A percentile compares a stretch with the other conserved stretches of the same genome.
Evolutionary conservation across 305 asterid genomes (phyloP).

Genomic region (Salvia sclarea): DNA sequence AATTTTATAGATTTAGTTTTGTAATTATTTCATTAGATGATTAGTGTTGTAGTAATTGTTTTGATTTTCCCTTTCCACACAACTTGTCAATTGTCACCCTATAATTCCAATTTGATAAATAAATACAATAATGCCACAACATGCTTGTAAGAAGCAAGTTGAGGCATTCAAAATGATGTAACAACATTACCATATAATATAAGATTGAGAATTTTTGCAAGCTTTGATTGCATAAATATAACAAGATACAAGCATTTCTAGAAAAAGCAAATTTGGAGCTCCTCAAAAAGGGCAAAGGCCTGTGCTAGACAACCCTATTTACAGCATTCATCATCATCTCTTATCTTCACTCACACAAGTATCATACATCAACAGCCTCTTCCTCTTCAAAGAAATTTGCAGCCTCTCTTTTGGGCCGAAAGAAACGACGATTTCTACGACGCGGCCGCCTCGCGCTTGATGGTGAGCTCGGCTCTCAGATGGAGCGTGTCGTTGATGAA

Average conservation of each 20-base stretch:
- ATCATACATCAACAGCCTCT: slow-evolving; percentile 19
- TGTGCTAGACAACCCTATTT: slow-evolving; percentile 33
- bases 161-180: background rate
- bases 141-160: too few species aligned
- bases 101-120: too few species aligned
- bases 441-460: slow-evolving; percentile 44
- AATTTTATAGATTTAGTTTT: too few species aligned
- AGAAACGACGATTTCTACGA: background rate
- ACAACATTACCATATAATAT: background rate
- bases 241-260: slow-evolving; percentile 1
- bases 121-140: too few species aligned
- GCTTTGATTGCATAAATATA: slow-evolving; percentile 11
- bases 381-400: slow-evolving; percentile 13
- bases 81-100: too few species aligned
- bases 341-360: slow-evolving; percentile 12
- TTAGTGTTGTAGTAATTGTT: too few species aligned
- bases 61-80: too few species aligned
- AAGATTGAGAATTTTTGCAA: slow-evolving; percentile 7
- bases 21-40: too few species aligned
- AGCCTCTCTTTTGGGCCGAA: slow-evolving; percentile 11
- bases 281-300: slow-evolving; percentile 10
- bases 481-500: slow-evolving; percentile 78
- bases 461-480: slow-evolving; percentile 88
- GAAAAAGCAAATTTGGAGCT: slow-evolving; percentile 24
- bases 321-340: slow-evolving; percentile 30